Conservation (phyloP, 306 rosid species). For the Datisca glomerata region DNA sequence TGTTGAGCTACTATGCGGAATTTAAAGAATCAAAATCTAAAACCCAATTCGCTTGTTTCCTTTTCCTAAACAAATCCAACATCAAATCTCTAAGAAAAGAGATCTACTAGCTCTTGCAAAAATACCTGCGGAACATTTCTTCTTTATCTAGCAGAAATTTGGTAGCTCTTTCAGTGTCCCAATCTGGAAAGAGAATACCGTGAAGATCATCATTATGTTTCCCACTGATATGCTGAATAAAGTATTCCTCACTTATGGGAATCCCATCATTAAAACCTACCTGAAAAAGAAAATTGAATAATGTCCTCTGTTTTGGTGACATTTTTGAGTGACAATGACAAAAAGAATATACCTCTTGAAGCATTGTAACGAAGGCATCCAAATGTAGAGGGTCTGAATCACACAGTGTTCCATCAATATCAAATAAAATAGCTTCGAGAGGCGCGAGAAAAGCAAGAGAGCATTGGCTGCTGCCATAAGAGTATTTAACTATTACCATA, state of each 20-base stretch:
- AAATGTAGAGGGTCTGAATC: slow-evolving; percentile 35
- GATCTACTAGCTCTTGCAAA: background rate
- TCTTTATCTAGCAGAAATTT: slow-evolving; percentile 26
- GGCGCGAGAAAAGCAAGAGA: slow-evolving; percentile 1
- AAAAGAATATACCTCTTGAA: slow-evolving; percentile 20
- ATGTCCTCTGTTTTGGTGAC: background rate
- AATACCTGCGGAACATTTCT: slow-evolving; percentile 24
- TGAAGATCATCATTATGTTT: slow-evolving; percentile 27
- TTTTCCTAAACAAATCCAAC: background rate
- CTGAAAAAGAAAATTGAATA: no score
- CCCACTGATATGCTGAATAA: slow-evolving; percentile 24
- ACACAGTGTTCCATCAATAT: slow-evolving; percentile 39
- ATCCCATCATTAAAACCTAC: slow-evolving; percentile 32
- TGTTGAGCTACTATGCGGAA: no score
- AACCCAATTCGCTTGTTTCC: background rate
- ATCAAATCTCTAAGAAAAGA: background rate
- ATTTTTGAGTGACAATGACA: background rate
- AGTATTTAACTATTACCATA: no score
- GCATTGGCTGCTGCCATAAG: background rate
- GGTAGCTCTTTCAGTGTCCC: slow-evolving; percentile 25
- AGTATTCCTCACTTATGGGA: slow-evolving; percentile 36
- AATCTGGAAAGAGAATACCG: slow-evolving; percentile 23
- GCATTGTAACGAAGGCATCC: slow-evolving; percentile 28
- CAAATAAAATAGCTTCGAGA: slow-evolving; percentile 35
- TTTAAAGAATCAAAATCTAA: no score